Conservation (phyloP, 129 eudicot genomes). For the Chrysanthemum lavandulifolium region DNA sequence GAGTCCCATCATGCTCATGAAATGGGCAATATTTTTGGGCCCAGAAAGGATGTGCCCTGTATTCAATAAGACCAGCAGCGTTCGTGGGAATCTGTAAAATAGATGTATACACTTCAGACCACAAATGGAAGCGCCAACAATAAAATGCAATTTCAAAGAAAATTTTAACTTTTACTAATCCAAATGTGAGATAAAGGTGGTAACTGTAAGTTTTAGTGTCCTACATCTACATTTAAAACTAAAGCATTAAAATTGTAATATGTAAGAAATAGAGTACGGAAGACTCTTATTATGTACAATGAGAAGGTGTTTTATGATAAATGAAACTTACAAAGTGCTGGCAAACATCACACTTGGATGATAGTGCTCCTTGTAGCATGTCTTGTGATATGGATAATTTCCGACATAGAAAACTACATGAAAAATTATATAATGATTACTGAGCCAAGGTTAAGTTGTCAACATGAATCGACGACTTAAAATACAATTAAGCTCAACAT, state of each 20-base stretch:
- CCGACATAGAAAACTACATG: conserved; percentile 74
- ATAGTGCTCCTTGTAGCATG: conserved; percentile 83
- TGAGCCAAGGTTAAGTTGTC: not conserved
- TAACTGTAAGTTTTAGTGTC: not conserved
- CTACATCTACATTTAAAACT: not conserved
- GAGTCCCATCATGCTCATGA: conserved; percentile 87
- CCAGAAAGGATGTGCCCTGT: conserved; percentile 91
- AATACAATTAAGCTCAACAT: not conserved
- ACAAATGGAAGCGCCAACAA: not conserved
- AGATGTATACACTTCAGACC: conserved; percentile 1
- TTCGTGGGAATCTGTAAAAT: conserved; percentile 72
- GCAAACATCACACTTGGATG: conserved; percentile 94
- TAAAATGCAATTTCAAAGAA: not conserved
- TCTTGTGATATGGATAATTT: conserved; percentile 69
- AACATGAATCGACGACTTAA: not conserved
- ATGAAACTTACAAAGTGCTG: conserved; percentile 69
- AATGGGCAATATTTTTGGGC: conserved; percentile 82
- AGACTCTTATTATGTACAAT: not conserved
- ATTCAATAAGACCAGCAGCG: conserved; percentile 81
- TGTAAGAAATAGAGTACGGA: not conserved
- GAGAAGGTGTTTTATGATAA: not conserved
- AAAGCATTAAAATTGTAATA: not conserved
- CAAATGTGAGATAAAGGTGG: too few relatives aligned
- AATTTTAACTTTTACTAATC: not conserved
- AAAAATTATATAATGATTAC: not conserved